Evolutionary conservation across 1,284 basidiomycete genomes (phyloP).

Genomic region (Exsudoporus floridanus): DNA sequence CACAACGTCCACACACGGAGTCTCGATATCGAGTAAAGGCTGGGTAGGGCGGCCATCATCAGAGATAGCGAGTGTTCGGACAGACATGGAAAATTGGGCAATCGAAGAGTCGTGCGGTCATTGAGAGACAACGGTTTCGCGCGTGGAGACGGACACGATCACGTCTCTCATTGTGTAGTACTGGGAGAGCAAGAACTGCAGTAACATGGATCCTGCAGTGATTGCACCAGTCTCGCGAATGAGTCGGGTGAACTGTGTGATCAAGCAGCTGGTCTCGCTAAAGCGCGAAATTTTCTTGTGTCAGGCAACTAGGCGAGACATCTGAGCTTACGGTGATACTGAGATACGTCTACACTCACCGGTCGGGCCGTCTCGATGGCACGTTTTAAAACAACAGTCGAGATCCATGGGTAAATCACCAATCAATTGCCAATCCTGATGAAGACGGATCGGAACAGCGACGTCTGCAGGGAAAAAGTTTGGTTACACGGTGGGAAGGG

Average conservation of each 20-base stretch:
- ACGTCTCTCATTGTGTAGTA: neutral
- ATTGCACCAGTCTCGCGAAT: neutral
- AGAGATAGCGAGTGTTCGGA: neutral
- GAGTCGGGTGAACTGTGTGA: neutral
- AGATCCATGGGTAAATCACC: neutral
- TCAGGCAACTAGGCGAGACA: neutral
- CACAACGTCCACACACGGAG: neutral
- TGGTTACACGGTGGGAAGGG: neutral
- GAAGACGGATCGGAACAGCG: neutral
- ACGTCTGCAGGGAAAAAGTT: no score
- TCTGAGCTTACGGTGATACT: neutral
- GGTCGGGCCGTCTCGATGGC: neutral
- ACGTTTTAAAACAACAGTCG: neutral
- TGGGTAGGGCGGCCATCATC: neutral
- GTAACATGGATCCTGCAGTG: neutral
- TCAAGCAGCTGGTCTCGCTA: neutral
- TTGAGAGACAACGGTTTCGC: neutral
- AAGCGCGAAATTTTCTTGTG: neutral
- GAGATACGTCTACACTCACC: neutral
- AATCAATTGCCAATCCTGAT: no score
- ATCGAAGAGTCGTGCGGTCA: neutral
- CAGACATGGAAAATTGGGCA: neutral
- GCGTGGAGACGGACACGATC: neutral
- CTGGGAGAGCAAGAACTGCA: neutral
- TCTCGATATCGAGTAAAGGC: neutral